phyloP scores from a whole-genome alignment of 768 basidiomycete species.

The Tricholoma hemisulphureum region DNA sequence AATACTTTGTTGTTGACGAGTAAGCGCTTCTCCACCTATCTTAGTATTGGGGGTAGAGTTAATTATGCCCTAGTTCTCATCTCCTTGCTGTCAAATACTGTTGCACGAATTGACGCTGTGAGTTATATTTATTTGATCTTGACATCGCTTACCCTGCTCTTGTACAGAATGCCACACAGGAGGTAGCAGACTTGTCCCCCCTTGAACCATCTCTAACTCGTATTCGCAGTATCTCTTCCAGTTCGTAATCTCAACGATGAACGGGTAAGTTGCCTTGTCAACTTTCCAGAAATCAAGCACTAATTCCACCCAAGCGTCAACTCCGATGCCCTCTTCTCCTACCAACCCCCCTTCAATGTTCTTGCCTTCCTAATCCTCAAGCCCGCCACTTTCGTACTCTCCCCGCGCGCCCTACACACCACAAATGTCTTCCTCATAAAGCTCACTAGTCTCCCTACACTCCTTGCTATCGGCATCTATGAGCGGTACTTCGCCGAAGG shows the following conservation, averaged over 20 bases:
- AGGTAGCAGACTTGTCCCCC: conserved; percentile 25
- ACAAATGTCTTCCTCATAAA: conserved; percentile 86
- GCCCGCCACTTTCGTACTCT: conserved; percentile 71
- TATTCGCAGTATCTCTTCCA: conserved; percentile 80
- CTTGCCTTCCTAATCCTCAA: conserved; percentile 78
- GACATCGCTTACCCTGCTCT: background rate
- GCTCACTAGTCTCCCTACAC: conserved; percentile 76
- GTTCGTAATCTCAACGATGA: conserved; percentile 80
- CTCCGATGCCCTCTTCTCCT: conserved; percentile 86
- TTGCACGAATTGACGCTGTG: conserved; percentile 73
- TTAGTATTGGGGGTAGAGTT: background rate
- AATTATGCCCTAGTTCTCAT: conserved; percentile 56
- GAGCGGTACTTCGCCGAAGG: conserved; percentile 68
- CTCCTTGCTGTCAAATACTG: conserved; percentile 88
- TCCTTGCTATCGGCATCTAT: conserved; percentile 74
- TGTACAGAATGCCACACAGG: conserved; percentile 46
- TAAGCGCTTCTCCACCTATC: conserved; percentile 32
- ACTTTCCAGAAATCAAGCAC: background rate
- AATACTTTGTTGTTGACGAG: conserved; percentile 81
- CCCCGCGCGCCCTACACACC: conserved; percentile 77
- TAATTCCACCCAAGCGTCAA: conserved; percentile 59
- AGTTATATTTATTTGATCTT: conserved; percentile 15
- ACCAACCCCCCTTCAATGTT: conserved; percentile 88
- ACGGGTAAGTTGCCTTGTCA: conserved; percentile 61
- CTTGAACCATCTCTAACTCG: conserved; percentile 36